Conservation (phyloP, 1,284 basidiomycete genomes). For the Naganishia sp. region DNA sequence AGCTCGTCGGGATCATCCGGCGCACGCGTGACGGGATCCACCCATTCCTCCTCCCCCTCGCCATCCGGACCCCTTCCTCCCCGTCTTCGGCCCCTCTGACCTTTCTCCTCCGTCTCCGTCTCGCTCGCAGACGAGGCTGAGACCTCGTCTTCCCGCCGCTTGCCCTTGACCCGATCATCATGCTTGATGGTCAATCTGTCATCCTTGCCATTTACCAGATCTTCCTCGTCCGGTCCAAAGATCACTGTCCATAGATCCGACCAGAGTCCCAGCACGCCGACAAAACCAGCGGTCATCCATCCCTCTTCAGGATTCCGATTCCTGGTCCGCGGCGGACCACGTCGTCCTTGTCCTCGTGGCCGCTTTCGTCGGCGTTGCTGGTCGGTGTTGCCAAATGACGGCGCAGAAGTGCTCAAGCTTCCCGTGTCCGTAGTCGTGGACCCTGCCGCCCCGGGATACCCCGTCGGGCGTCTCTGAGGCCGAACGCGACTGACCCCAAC, state of each 20-base stretch:
- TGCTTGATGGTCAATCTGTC: neutral
- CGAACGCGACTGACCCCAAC: neutral
- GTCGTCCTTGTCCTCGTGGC: constrained; percentile 4
- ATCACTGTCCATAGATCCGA: constrained; percentile 28
- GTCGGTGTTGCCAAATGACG: neutral
- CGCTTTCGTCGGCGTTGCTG: constrained; percentile 1
- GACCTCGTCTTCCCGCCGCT: constrained; percentile 5
- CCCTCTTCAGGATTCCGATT: constrained; percentile 29
- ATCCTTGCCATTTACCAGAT: neutral
- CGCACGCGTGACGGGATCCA: constrained; percentile 50
- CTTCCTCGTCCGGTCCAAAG: constrained; percentile 27
- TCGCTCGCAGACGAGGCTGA: constrained; percentile 11
- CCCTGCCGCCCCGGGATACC: neutral
- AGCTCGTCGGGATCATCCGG: constrained; percentile 40
- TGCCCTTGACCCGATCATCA: neutral
- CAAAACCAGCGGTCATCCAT: constrained; percentile 33
- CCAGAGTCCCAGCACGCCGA: constrained; percentile 32
- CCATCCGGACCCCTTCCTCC: neutral
- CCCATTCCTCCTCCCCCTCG: constrained; percentile 35
- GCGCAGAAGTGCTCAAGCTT: neutral
- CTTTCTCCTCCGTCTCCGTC: constrained; percentile 1
- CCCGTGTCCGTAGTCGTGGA: neutral
- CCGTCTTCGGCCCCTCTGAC: neutral
- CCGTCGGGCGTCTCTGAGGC: constrained; percentile 6
- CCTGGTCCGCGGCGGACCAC: neutral